Evolutionary conservation across 1,284 basidiomycete species (phyloP).

Genomic region (Ceratobasidium sp.): DNA sequence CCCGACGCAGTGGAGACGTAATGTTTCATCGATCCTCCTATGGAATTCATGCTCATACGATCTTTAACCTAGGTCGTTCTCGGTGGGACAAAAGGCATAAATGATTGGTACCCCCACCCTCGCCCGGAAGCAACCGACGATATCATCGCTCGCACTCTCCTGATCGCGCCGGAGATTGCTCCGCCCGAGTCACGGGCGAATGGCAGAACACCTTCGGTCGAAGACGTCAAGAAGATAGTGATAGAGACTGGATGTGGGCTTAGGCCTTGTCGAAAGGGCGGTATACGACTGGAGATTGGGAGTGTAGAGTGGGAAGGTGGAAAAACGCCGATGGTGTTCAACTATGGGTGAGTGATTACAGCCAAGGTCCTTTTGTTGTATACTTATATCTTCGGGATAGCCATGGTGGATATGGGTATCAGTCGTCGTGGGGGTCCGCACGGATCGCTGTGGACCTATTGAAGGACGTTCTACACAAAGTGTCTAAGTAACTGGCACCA

Average conservation of each 20-base stretch:
- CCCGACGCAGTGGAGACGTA: slow-evolving; percentile 75
- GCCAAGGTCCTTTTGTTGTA: too few relatives aligned
- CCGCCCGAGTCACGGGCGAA: slow-evolving; percentile 64
- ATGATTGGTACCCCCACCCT: slow-evolving; percentile 75
- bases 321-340: slow-evolving; percentile 61
- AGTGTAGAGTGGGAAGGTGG: slow-evolving; percentile 51
- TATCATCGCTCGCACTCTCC: slow-evolving; percentile 71
- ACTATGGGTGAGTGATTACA: slow-evolving; percentile 62
- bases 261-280: slow-evolving; percentile 64
- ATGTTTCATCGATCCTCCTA: slow-evolving; percentile 54
- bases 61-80: slow-evolving; percentile 67
- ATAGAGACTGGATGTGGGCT: slow-evolving; percentile 75
- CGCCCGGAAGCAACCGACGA: slow-evolving; percentile 63
- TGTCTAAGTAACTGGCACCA: too few relatives aligned
- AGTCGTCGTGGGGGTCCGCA: slow-evolving; percentile 80
- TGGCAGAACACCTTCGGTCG: slow-evolving; percentile 66
- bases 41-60: slow-evolving; percentile 16
- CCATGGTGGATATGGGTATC: slow-evolving; percentile 75
- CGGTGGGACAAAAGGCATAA: slow-evolving; percentile 71
- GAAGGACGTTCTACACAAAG: slow-evolving; percentile 47
- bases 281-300: slow-evolving; percentile 63
- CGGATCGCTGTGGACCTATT: slow-evolving; percentile 69
- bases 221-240: slow-evolving; percentile 73
- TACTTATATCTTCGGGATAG: slow-evolving; percentile 53
- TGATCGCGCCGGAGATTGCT: slow-evolving; percentile 75